These are phyloP conservation scores for Daldinia concentrica DNA, from an alignment of 495 filamentous ascomycete species.

Conservation along the genomic window DNA sequence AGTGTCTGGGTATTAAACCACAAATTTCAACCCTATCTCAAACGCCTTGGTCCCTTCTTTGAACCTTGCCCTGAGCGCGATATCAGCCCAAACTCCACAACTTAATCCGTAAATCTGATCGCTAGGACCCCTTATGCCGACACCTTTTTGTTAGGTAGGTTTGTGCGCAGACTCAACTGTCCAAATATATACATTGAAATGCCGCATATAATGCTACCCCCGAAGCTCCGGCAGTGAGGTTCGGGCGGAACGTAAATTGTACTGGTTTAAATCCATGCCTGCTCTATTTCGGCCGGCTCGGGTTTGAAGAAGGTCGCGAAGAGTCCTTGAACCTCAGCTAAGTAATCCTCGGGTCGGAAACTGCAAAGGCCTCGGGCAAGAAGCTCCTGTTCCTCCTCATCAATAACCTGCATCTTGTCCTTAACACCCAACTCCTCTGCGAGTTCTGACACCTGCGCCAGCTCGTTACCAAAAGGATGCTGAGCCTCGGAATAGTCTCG, in stretches of 20 bases:
- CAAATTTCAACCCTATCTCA: constrained; percentile 32
- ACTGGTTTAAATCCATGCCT: constrained; percentile 45
- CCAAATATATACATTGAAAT: constrained; percentile 50
- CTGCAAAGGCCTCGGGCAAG: constrained; percentile 72
- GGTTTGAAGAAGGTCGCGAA: constrained; percentile 57
- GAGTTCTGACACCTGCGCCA: constrained; percentile 79
- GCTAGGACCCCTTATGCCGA: constrained; percentile 30
- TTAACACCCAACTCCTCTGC: constrained; percentile 84
- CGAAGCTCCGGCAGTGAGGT: constrained; percentile 22
- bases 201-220: constrained; percentile 18
- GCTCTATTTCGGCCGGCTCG: constrained; percentile 26
- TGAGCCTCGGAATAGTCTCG: constrained; percentile 44
- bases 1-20: constrained; percentile 36
- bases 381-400: constrained; percentile 76
- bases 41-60: constrained; percentile 40
- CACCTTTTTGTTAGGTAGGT: constrained; percentile 17
- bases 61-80: constrained; percentile 30
- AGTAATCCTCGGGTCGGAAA: constrained; percentile 84
- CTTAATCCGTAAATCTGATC: constrained; percentile 36
- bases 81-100: constrained; percentile 38
- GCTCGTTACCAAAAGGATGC: constrained; percentile 76
- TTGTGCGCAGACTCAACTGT: constrained; percentile 41
- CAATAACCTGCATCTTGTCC: constrained; percentile 68
- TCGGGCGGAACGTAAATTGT: constrained; percentile 8
- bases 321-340: constrained; percentile 78